These are phyloP conservation scores for Allantophomopsis cytisporea DNA, from an alignment of 2,329 filamentous ascomycete species.

Conservation along the genomic window DNA sequence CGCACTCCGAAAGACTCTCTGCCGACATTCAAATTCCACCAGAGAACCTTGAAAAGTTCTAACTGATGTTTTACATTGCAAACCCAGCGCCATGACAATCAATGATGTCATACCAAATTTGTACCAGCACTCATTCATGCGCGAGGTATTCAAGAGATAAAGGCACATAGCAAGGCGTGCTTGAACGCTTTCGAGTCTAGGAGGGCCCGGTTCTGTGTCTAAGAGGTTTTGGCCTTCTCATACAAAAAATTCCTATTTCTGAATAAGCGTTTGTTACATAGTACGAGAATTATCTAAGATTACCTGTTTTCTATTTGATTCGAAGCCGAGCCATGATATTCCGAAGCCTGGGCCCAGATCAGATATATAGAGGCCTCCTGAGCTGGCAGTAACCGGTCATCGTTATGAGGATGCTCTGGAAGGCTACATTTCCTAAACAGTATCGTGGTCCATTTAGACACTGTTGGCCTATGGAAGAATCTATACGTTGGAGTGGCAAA, in stretches of 20 bases:
- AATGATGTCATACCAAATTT: slow-evolving; percentile 42
- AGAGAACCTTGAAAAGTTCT: not conserved
- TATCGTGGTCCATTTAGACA: slow-evolving; percentile 30
- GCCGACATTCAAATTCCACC: slow-evolving; percentile 32
- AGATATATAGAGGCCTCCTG: slow-evolving; percentile 1
- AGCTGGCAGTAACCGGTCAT: not conserved
- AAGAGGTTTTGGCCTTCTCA: not conserved
- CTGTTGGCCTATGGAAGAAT: slow-evolving; percentile 38
- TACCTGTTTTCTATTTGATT: no score
- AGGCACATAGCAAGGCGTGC: slow-evolving; percentile 41
- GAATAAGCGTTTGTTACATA: no score
- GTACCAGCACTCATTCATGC: slow-evolving; percentile 48
- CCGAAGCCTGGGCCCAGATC: slow-evolving; percentile 1
- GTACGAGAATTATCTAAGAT: no score
- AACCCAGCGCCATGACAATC: slow-evolving; percentile 31
- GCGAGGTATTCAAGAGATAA: slow-evolving; percentile 42
- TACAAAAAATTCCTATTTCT: not conserved
- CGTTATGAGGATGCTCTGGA: not conserved
- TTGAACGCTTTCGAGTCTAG: slow-evolving; percentile 41
- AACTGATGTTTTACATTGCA: slow-evolving; percentile 25
- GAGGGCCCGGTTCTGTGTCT: slow-evolving; percentile 33
- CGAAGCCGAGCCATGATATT: not conserved
- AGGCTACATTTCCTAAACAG: slow-evolving; percentile 24
- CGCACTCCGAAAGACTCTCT: slow-evolving; percentile 46
- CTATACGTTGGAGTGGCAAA: slow-evolving; percentile 46